phyloP scores from a whole-genome alignment of 352 stramenopile genomes.

The Stephanocyclus meneghinianus region DNA sequence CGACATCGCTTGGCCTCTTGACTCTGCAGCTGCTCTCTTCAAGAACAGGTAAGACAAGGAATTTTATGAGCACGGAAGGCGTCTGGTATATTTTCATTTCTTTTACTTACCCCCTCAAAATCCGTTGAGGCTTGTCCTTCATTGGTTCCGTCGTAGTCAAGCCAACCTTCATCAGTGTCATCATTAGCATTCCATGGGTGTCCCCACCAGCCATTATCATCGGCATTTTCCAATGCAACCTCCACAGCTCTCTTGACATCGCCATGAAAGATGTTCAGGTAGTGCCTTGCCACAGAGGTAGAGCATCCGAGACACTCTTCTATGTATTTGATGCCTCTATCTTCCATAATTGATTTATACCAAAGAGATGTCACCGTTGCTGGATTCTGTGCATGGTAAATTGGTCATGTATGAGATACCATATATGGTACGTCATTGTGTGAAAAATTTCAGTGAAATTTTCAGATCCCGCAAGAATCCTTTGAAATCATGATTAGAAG shows the following conservation, averaged over 20 bases:
- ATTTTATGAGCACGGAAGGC: not conserved
- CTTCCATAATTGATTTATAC: not conserved
- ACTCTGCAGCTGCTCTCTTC: not conserved
- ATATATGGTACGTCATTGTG: not conserved
- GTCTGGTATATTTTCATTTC: not conserved
- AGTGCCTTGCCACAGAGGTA: not conserved
- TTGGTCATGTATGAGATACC: not conserved
- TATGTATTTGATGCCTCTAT: not conserved
- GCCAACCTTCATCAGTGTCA: too few relatives aligned
- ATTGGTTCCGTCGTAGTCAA: too few relatives aligned
- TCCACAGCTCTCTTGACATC: not conserved
- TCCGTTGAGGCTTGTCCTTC: too few relatives aligned
- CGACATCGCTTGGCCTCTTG: not conserved
- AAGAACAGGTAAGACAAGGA: not conserved
- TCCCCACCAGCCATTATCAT: constrained; percentile 12
- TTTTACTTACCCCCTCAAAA: too few relatives aligned
- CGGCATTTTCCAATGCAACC: not conserved
- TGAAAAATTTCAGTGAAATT: too few relatives aligned
- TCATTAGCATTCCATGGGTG: constrained; percentile 14
- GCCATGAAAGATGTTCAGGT: constrained; percentile 14
- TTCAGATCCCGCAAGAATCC: too few relatives aligned
- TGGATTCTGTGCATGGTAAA: not conserved
- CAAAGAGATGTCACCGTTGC: not conserved
- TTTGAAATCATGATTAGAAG: too few relatives aligned
- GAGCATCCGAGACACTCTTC: constrained; percentile 1